These are phyloP conservation scores for Malus fusca DNA, from an alignment of 306 rosid genomes.

Conservation along the genomic window DNA sequence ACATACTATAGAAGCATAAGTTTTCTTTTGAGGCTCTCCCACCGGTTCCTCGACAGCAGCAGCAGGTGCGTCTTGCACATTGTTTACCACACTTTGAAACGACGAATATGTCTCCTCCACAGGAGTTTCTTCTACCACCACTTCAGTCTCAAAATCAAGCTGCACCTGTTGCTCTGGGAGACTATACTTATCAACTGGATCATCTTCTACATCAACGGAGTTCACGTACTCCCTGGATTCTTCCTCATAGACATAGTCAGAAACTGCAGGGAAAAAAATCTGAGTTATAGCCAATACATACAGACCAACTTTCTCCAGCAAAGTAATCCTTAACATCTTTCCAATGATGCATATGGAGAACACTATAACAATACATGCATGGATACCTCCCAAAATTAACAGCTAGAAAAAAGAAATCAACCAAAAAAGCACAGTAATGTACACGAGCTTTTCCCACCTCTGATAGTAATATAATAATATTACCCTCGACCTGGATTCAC, in stretches of 20 bases:
- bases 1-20: slow-evolving; percentile 91
- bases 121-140: slow-evolving; percentile 75
- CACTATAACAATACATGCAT: background rate
- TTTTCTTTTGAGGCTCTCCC: slow-evolving; percentile 73
- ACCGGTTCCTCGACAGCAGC: slow-evolving; percentile 51
- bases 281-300: background rate
- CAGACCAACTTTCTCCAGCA: background rate
- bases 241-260: slow-evolving; percentile 73
- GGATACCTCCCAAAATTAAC: background rate
- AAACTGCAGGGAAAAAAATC: slow-evolving; percentile 36
- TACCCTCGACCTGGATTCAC: background rate
- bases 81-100: slow-evolving; percentile 34
- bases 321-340: background rate
- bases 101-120: slow-evolving; percentile 46
- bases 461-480: background rate
- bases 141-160: slow-evolving; percentile 58
- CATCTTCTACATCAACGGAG: slow-evolving; percentile 72
- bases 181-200: slow-evolving; percentile 77
- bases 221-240: slow-evolving; percentile 67
- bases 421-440: background rate
- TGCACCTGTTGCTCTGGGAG: slow-evolving; percentile 76
- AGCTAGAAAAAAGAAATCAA: background rate
- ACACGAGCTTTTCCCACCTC: background rate
- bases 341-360: background rate
- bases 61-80: slow-evolving; percentile 41